Base-by-base conservation (phyloP, 116 monocot species). In the Papilionanthe hybrid region DNA sequence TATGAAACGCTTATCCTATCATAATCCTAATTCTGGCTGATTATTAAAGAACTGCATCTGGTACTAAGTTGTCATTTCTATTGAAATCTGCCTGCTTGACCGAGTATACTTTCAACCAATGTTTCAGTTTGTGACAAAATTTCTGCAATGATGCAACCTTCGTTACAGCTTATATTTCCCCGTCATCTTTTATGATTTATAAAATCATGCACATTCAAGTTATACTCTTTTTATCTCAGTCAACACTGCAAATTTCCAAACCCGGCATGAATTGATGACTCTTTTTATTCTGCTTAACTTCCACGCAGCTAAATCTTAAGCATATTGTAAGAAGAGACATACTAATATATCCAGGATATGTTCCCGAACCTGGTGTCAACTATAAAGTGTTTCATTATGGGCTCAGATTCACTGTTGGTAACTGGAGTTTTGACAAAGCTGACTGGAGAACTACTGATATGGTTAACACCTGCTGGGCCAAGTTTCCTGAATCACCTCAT, bases 381-480 rank as follows among this genome's bases (percentile, higher is more conserved):
- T 91, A 93, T 83, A 90, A 77, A 81, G 90, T 99, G 71, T 92
- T 95, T 78, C 99, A 99, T 78, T 99, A 99, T 83, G 99, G 99
- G 5, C 82, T 99, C 48, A 86, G 87, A 84, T 99, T 95, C 76
- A 66, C 69, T 58, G 89, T 95, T 49, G 93, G 92, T 1, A 90
- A 93, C 81, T 99, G 99, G 99, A 99, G 99, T 66, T 99, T 99
- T 58, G 93, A 99, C 87, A 99, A 99, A 85, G 92, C 99, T 75
- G 88, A 93, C 18, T 99, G 99, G 99, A 86, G 99, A 77, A 57
- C 82, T 37, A 72, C 66, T 53, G 95, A 99, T 75, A 68, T 99
- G 48, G 93, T 88, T 12, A 99, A 99, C 75, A 90, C 80, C n/a
- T 99, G 99, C 82, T 95, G 99, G 99, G 86, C 87, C 50, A 99